Evolutionary conservation across 2,329 filamentous ascomycete genomes (phyloP).

Genomic region (Pseudonectria foliicola): DNA sequence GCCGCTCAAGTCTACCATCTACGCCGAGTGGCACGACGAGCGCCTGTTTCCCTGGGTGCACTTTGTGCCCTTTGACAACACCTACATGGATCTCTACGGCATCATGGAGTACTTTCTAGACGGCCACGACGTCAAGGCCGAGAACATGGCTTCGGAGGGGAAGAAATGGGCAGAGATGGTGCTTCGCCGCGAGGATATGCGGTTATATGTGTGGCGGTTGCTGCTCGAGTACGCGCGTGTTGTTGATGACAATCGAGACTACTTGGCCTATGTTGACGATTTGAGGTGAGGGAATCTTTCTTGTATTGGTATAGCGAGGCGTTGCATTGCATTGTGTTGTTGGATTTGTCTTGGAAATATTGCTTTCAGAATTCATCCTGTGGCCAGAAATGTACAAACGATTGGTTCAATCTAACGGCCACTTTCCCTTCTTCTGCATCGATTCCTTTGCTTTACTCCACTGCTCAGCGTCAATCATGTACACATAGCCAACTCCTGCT

Average conservation of each 20-base stretch:
- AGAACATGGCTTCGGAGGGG: conserved; percentile 43
- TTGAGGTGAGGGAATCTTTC: conserved; percentile 2
- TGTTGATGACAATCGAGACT: conserved; percentile 23
- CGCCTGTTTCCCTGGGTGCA: conserved; percentile 55
- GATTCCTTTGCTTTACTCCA: too few relatives aligned
- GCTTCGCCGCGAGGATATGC: conserved; percentile 47
- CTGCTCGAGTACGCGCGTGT: conserved; percentile 38
- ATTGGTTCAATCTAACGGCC: too few relatives aligned
- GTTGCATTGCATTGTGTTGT: too few relatives aligned
- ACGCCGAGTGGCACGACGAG: conserved; percentile 57
- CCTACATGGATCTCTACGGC: conserved; percentile 50
- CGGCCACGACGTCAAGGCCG: conserved; percentile 35
- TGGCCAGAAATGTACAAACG: too few relatives aligned
- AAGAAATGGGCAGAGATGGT: conserved; percentile 46
- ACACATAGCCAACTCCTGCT: too few relatives aligned
- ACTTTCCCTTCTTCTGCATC: too few relatives aligned
- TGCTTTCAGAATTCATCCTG: too few relatives aligned
- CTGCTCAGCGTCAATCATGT: too few relatives aligned
- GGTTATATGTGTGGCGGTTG: conserved; percentile 46
- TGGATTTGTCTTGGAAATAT: too few relatives aligned
- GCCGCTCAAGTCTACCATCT: conserved; percentile 55
- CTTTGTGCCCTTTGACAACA: conserved; percentile 55
- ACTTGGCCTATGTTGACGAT: conserved; percentile 23
- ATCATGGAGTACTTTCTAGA: conserved; percentile 49
- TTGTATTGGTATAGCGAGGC: too few relatives aligned